Conservation (phyloP, 805 yeast genomes). For the Yamadazyma paraphyllophila region DNA sequence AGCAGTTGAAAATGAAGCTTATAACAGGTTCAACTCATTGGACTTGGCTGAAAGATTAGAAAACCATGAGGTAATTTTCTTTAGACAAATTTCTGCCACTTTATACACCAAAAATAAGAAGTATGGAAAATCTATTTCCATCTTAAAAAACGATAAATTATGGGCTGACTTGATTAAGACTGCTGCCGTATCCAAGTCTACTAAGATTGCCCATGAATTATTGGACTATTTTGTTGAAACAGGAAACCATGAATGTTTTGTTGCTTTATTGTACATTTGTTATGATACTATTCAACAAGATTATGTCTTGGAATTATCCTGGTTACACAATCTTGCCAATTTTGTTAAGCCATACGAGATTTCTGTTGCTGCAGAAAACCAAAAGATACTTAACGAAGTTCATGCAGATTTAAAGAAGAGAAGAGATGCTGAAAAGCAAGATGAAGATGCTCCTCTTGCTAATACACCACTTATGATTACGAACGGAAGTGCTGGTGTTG, state of each 20-base stretch:
- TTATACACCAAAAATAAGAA: conserved; percentile 92
- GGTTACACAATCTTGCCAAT: conserved; percentile 84
- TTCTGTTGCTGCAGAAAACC: conserved; percentile 78
- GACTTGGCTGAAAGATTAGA: conserved; percentile 92
- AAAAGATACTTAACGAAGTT: conserved; percentile 60
- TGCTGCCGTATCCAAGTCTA: conserved; percentile 75
- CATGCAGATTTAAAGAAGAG: conserved; percentile 70
- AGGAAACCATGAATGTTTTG: conserved; percentile 93
- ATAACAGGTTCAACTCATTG: conserved; percentile 88
- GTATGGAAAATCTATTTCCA: conserved; percentile 83
- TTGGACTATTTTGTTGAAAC: conserved; percentile 92
- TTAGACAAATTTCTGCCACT: conserved; percentile 94
- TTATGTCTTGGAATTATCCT: conserved; percentile 81
- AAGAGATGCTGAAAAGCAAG: conserved; percentile 52
- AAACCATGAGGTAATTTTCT: conserved; percentile 84
- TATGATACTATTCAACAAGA: conserved; percentile 80
- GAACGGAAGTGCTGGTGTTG: conserved; percentile 50
- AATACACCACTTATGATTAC: conserved; percentile 81
- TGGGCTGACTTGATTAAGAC: conserved; percentile 95
- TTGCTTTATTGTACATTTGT: conserved; percentile 83
- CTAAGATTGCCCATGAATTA: conserved; percentile 84
- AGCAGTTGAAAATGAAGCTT: conserved; percentile 72
- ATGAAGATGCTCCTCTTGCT: conserved; percentile 44
- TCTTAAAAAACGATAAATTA: conserved; percentile 86
- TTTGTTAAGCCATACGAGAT: conserved; percentile 91